Evolutionary conservation across 2,329 filamentous ascomycete genomes (phyloP).

Genomic region (Arachnomyces sp.): DNA sequence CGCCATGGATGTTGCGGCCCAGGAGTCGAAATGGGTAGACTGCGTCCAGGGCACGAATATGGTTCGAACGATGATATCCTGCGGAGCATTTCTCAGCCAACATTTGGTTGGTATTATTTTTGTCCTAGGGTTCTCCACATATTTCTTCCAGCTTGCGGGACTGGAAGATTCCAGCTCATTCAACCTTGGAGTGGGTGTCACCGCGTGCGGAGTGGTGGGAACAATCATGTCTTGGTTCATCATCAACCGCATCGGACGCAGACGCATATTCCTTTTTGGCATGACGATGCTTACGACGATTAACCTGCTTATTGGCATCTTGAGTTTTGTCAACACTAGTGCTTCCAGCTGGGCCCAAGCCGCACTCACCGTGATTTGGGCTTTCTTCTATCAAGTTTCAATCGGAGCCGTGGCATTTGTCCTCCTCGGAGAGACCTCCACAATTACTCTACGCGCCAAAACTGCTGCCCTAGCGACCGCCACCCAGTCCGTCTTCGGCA

Average conservation of each 20-base stretch:
- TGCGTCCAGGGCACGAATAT: constrained; percentile 34
- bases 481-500: constrained; percentile 31
- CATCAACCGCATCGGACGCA: constrained; percentile 26
- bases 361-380: constrained; percentile 30
- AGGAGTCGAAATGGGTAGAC: constrained; percentile 16
- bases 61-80: constrained; percentile 33
- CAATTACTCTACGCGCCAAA: constrained; percentile 35
- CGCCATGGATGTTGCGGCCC: background rate
- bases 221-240: constrained; percentile 29
- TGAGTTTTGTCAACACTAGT: constrained; percentile 30
- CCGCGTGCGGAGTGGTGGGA: constrained; percentile 25
- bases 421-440: constrained; percentile 40
- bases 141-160: constrained; percentile 38
- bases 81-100: constrained; percentile 38
- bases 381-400: constrained; percentile 32
- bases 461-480: constrained; percentile 38
- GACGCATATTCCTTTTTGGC: constrained; percentile 25
- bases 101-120: constrained; percentile 36
- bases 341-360: constrained; percentile 26
- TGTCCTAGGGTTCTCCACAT: constrained; percentile 36
- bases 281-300: constrained; percentile 23
- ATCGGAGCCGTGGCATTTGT: constrained; percentile 38
- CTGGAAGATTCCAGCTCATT: constrained; percentile 26
- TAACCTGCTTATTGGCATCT: constrained; percentile 32
- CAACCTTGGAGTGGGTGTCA: constrained; percentile 26